Percentiles rank a stretch among this genome's conserved stretches.
These are phyloP conservation scores for Tetrapisispora arboricola DNA, from an alignment of 805 yeast genomes.

Conservation along the genomic window DNA sequence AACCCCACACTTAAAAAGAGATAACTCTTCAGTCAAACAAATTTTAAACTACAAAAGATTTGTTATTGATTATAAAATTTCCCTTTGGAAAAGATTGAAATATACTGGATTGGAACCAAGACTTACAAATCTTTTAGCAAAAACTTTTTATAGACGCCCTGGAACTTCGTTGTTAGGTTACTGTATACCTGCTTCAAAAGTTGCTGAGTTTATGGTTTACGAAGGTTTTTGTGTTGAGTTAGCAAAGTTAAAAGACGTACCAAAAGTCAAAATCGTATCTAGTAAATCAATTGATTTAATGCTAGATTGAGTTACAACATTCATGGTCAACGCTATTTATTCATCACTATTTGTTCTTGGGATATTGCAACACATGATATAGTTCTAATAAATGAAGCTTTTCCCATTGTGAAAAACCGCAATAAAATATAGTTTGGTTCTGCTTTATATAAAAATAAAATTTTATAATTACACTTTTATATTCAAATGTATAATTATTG, in stretches of 20 bases:
- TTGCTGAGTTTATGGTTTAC: slow-evolving; percentile 10
- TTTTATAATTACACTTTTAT: too few relatives aligned
- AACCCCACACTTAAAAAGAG: neutral
- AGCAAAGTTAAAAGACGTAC: neutral
- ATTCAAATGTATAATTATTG: too few relatives aligned
- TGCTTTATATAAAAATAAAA: too few relatives aligned
- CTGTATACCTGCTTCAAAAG: slow-evolving; percentile 18
- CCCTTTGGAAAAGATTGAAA: slow-evolving; percentile 19
- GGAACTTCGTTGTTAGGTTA: slow-evolving; percentile 18
- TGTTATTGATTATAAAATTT: slow-evolving; percentile 9
- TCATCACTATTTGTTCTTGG: too few relatives aligned
- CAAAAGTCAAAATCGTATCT: slow-evolving; percentile 10
- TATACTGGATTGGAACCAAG: slow-evolving; percentile 18
- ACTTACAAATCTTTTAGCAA: slow-evolving; percentile 14
- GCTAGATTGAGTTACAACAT: neutral
- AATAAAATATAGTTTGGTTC: too few relatives aligned
- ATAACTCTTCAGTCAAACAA: neutral
- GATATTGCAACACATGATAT: too few relatives aligned
- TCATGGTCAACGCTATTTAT: too few relatives aligned
- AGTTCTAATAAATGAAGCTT: too few relatives aligned
- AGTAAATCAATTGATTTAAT: slow-evolving; percentile 16
- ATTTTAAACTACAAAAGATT: slow-evolving; percentile 7
- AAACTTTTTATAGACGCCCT: slow-evolving; percentile 13
- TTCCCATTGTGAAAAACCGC: too few relatives aligned
- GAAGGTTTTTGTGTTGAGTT: slow-evolving; percentile 5